Conservation (phyloP, 768 basidiomycete species). For the Mrakia gelida region DNA sequence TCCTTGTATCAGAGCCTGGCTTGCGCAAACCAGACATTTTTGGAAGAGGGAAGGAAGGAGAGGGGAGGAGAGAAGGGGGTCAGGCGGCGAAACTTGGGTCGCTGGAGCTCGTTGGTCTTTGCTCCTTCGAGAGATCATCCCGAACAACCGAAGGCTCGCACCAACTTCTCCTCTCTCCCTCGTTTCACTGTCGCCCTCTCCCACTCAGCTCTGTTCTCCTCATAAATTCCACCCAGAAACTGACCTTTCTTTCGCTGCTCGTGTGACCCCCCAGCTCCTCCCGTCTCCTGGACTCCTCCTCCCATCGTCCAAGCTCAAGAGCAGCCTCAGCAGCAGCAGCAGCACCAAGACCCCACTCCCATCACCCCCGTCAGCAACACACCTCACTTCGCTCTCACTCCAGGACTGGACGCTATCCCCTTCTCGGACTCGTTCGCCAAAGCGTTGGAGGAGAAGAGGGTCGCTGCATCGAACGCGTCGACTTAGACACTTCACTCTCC, state of each 20-base stretch:
- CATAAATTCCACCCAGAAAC: too few species aligned
- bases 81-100: background rate
- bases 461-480: background rate
- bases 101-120: too few species aligned
- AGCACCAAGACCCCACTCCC: background rate
- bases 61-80: background rate
- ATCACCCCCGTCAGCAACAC: background rate
- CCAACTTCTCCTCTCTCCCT: too few species aligned
- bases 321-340: background rate
- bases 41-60: background rate
- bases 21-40: background rate
- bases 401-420: background rate
- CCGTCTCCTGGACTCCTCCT: background rate
- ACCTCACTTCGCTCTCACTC: background rate
- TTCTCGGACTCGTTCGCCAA: background rate
- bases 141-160: too few species aligned
- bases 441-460: background rate
- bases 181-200: too few species aligned
- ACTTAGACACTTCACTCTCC: background rate
- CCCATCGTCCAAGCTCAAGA: background rate
- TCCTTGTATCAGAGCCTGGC: background rate
- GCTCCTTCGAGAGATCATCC: background rate
- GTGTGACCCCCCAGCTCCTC: background rate
- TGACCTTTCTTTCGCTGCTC: background rate
- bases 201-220: too few species aligned